A percentile compares a stretch with the other conserved stretches of the same genome.
phyloP scores from a whole-genome alignment of 23 red algal genomes.

The Porphyridium purpureum region DNA sequence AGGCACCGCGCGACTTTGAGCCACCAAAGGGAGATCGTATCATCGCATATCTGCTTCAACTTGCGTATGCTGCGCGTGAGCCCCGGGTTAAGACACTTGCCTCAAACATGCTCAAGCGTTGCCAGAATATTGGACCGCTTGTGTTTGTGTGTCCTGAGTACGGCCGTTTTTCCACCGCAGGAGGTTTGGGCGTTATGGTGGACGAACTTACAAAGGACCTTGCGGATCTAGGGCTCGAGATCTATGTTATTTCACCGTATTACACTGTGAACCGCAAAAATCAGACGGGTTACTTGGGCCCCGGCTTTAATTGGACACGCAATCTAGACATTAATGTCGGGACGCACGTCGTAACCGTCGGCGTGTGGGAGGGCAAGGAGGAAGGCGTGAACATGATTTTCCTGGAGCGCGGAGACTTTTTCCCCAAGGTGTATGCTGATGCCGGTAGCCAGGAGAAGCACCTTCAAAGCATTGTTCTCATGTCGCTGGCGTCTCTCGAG shows the following conservation, averaged over 20 bases:
- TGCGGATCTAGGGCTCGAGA: conserved; percentile 73
- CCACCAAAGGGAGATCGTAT: conserved; percentile 70
- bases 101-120: conserved; percentile 24
- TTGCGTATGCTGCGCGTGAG: conserved; percentile 39
- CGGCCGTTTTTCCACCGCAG: conserved; percentile 85
- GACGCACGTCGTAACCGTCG: conserved; percentile 60
- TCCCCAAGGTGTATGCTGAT: conserved; percentile 93
- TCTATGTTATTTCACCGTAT: conserved; percentile 95
- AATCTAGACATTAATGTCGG: conserved; percentile 80
- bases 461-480: conserved; percentile 70
- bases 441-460: conserved; percentile 44
- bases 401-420: conserved; percentile 69
- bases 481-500: conserved; percentile 64
- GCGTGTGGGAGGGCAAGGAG: conserved; percentile 81
- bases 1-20: conserved; percentile 61
- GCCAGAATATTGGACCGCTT: conserved; percentile 69
- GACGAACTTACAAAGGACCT: conserved; percentile 97
- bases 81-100: conserved; percentile 20
- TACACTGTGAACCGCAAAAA: conserved; percentile 93
- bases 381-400: conserved; percentile 87
- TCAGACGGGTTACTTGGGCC: conserved; percentile 68
- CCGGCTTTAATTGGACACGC: conserved; percentile 74
- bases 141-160: conserved; percentile 87
- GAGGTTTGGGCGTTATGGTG: conserved; percentile 97
- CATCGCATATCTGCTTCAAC: conserved; percentile 60